A percentile compares a stretch with the other conserved stretches of the same genome.
These are phyloP conservation scores for Raddia distichophylla DNA, from an alignment of 176 grass and related monocot genomes.

Conservation along the genomic window DNA sequence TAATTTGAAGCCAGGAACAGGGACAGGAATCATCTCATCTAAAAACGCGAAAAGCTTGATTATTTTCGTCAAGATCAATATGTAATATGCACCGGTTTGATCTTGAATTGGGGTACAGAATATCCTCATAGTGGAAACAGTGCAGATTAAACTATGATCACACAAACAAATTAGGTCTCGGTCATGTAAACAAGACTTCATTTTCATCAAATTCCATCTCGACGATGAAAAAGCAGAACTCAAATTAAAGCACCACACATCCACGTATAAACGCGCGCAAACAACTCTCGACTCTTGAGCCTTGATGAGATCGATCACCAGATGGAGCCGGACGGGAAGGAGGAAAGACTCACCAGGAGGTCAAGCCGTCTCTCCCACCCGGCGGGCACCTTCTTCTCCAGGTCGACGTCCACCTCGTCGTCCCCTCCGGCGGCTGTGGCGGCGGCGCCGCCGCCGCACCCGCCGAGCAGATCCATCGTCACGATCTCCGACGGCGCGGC, in stretches of 20 bases:
- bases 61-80: not conserved
- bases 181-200: not conserved
- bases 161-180: not conserved
- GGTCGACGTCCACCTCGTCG: conserved; percentile 50
- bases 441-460: conserved; percentile 31
- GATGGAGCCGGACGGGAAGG: not conserved
- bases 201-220: not conserved
- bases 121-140: not conserved
- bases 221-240: not conserved
- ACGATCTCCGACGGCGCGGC: conserved; percentile 48
- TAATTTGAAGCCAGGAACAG: not conserved
- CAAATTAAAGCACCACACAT: not conserved
- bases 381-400: conserved; percentile 51
- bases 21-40: not conserved
- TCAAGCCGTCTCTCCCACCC: conserved; percentile 64
- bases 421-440: not conserved
- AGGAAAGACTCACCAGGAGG: conserved; percentile 40
- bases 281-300: not conserved
- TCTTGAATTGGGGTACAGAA: not conserved
- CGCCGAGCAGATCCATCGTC: conserved; percentile 64
- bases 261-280: not conserved
- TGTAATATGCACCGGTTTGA: not conserved
- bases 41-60: not conserved
- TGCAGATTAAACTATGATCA: not conserved
- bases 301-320: not conserved